Evolutionary conservation across 202 grass and related monocot genomes (phyloP), one percentile per base, ranked within the genome.

Genomic region (Schoenoplectus tabernaemontani): DNA sequence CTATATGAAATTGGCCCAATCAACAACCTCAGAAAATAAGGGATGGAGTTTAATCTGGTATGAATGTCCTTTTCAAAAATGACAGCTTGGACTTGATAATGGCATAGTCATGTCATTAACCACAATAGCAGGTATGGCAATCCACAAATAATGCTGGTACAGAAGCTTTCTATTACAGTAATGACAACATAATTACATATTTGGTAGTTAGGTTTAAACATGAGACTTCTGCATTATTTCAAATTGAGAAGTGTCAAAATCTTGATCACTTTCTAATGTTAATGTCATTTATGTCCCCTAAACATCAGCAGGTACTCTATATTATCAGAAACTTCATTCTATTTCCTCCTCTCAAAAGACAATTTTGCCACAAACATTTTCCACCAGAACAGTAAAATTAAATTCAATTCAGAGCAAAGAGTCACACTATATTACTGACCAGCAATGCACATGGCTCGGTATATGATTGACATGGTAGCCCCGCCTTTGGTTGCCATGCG

Each of bases 381-480:
- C 11, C 33, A 24, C 5, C 11, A 61, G 17, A 82, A 41, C 13
- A 47, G 24, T 15, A 57, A 58, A n/a, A 63, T 4, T 19, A 0
- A 50, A 54, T 34, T 82, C 11, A 54, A 58, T 13, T 16, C 23
- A 1, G 3, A 58, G 39, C 2, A 56, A 62, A 42, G 47, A 19
- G 42, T 76, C 6, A 12, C 5, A 43, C n/a, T 19, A 22, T 19
- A 4, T 19, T 36, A 56, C 77, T 67, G 24, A 86, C 96, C 96
- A 71, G 87, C 89, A 66, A 95, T 86, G 84, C 90, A 99, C 96
- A 99, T 99, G 62, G 92, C 68, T 50, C 92, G 83, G 81, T 99
- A 95, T 64, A 95, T 20, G 30, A 83, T 80, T 0, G 91, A 92
- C 68, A 85, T 88, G 10, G 83, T 68, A 59, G 81, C 73, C 10